Conservation (phyloP, 352 stramenopile species). For the Thalassiosira mediterranea region DNA sequence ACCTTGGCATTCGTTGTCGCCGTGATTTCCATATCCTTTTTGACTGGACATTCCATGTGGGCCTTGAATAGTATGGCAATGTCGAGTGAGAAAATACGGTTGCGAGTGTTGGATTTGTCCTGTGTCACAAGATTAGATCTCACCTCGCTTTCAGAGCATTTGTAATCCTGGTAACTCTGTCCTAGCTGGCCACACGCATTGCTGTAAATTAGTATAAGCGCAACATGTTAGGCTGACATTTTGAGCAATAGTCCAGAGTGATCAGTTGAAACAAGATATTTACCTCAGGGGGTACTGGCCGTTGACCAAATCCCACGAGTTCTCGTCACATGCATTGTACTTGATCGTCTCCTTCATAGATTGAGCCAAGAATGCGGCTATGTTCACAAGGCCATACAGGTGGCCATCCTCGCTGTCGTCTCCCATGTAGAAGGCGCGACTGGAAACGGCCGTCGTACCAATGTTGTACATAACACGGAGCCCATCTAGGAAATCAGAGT, state of each 20-base stretch:
- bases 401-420: conserved; percentile 23
- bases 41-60: conserved; percentile 19
- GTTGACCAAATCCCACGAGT: conserved; percentile 25
- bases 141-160: conserved; percentile 47
- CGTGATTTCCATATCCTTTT: conserved; percentile 38
- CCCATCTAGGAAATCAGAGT: conserved; percentile 12
- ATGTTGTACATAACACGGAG: conserved; percentile 22
- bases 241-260: neutral
- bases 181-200: conserved; percentile 58
- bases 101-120: too few relatives aligned
- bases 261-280: neutral
- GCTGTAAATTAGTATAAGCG: neutral
- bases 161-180: conserved; percentile 52
- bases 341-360: conserved; percentile 63
- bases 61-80: too few relatives aligned
- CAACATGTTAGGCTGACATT: neutral
- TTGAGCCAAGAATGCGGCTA: conserved; percentile 57
- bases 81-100: too few relatives aligned
- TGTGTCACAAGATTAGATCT: too few relatives aligned
- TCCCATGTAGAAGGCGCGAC: conserved; percentile 39
- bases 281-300: conserved; percentile 17
- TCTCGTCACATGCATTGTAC: conserved; percentile 54
- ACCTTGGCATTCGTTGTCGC: conserved; percentile 54
- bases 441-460: conserved; percentile 25
- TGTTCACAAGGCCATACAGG: conserved; percentile 41